A percentile compares a stretch with the other conserved stretches of the same genome.
These are phyloP conservation scores for Thraustotheca clavata DNA, from an alignment of 352 stramenopile genomes.

Conservation along the genomic window DNA sequence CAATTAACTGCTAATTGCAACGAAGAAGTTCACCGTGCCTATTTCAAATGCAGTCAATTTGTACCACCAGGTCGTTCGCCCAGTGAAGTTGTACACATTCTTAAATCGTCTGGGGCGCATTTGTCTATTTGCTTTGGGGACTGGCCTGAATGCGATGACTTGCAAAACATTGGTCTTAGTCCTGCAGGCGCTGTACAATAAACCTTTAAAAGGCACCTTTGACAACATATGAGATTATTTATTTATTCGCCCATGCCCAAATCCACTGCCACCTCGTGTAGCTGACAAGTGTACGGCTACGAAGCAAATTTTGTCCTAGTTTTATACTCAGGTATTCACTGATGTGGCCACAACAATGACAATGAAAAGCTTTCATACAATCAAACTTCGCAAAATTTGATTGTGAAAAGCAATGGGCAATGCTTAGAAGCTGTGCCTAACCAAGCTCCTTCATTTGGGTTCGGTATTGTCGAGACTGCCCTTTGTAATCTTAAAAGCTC, in stretches of 20 bases:
- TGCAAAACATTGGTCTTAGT: background rate
- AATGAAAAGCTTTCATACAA: background rate
- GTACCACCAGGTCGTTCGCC: no score
- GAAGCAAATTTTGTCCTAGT: background rate
- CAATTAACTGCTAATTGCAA: no score
- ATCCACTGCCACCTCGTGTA: background rate
- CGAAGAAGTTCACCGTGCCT: no score
- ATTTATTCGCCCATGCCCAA: background rate
- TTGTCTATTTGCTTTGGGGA: background rate
- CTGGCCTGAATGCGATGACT: background rate
- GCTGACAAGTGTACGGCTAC: background rate
- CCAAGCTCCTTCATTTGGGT: no score
- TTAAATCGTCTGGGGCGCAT: background rate
- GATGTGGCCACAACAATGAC: background rate
- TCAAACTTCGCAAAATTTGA: background rate
- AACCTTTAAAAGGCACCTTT: background rate
- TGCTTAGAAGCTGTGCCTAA: background rate
- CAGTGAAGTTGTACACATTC: no score
- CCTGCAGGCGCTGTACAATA: background rate
- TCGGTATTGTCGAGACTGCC: background rate
- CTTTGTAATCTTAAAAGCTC: no score
- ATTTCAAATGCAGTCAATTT: no score
- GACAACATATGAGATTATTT: background rate
- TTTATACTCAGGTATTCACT: background rate
- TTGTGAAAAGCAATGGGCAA: background rate